These are phyloP conservation scores for Stereocaulon alpinum DNA, from an alignment of 495 filamentous ascomycete genomes.

Conservation along the genomic window DNA sequence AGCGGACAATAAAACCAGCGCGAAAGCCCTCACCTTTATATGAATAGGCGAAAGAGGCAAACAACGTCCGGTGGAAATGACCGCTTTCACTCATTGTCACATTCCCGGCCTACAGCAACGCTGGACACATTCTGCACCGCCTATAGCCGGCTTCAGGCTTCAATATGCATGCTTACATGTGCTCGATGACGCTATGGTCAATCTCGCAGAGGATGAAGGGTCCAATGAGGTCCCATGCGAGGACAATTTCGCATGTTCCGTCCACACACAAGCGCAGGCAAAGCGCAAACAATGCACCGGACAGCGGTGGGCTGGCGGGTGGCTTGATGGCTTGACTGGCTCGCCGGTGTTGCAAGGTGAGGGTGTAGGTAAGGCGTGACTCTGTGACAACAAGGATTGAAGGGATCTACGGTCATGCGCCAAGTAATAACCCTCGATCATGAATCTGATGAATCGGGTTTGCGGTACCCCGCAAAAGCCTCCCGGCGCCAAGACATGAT, in stretches of 20 bases:
- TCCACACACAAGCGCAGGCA: background rate
- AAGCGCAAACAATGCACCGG: background rate
- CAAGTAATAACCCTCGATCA: background rate
- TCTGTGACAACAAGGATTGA: background rate
- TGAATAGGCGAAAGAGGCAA: background rate
- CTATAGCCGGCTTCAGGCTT: background rate
- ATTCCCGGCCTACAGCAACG: background rate
- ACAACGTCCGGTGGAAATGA: background rate
- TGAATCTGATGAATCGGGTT: background rate
- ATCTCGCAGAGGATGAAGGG: background rate
- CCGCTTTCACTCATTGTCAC: background rate
- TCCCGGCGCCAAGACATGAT: background rate
- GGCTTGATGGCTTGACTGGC: background rate
- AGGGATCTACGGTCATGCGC: slow-evolving; percentile 4
- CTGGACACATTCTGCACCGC: background rate
- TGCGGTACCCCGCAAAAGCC: slow-evolving; percentile 12
- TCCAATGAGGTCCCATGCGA: slow-evolving; percentile 1
- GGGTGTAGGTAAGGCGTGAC: background rate
- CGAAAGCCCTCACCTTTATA: slow-evolving; percentile 8
- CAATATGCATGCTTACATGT: background rate
- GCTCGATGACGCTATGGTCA: slow-evolving; percentile 8
- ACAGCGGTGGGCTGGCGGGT: slow-evolving; percentile 9
- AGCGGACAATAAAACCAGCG: background rate
- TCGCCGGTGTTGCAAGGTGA: background rate
- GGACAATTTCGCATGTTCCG: background rate